Evolutionary conservation across 805 yeast genomes (phyloP).

Genomic region (Teunomyces pallodes): DNA sequence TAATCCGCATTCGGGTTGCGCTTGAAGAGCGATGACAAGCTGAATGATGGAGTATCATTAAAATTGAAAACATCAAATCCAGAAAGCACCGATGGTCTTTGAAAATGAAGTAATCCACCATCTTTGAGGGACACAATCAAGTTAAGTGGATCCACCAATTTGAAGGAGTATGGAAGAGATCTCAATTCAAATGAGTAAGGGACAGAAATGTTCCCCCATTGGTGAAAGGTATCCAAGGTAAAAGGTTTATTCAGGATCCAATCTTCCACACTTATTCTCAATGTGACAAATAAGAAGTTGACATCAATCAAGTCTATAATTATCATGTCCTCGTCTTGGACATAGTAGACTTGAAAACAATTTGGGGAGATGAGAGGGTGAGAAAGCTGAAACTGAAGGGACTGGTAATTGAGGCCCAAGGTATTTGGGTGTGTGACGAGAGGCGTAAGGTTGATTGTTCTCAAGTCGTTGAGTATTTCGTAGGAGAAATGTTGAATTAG

Average conservation of each 20-base stretch:
- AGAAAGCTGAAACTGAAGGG: constrained; percentile 26
- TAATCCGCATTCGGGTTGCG: constrained; percentile 13
- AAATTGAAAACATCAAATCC: constrained; percentile 48
- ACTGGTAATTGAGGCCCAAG: constrained; percentile 32
- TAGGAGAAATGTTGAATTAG: constrained; percentile 26
- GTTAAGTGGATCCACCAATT: constrained; percentile 42
- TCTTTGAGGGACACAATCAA: constrained; percentile 64
- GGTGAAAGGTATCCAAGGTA: constrained; percentile 29
- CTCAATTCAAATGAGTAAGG: constrained; percentile 58
- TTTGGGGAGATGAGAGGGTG: constrained; percentile 15
- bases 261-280: constrained; percentile 41
- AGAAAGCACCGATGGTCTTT: constrained; percentile 25
- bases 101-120: constrained; percentile 69
- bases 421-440: constrained; percentile 31
- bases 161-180: constrained; percentile 49
- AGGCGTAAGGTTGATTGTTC: constrained; percentile 39
- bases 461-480: constrained; percentile 30
- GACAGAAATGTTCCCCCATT: constrained; percentile 67
- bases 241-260: constrained; percentile 32
- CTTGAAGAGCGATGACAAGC: constrained; percentile 21
- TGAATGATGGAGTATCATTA: constrained; percentile 44
- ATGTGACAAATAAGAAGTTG: constrained; percentile 50
- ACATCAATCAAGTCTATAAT: constrained; percentile 56
- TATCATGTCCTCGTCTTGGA: constrained; percentile 23
- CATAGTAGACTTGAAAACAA: constrained; percentile 12